Evolutionary conservation across 1,284 basidiomycete genomes (phyloP).

Genomic region (Pascua sp.): DNA sequence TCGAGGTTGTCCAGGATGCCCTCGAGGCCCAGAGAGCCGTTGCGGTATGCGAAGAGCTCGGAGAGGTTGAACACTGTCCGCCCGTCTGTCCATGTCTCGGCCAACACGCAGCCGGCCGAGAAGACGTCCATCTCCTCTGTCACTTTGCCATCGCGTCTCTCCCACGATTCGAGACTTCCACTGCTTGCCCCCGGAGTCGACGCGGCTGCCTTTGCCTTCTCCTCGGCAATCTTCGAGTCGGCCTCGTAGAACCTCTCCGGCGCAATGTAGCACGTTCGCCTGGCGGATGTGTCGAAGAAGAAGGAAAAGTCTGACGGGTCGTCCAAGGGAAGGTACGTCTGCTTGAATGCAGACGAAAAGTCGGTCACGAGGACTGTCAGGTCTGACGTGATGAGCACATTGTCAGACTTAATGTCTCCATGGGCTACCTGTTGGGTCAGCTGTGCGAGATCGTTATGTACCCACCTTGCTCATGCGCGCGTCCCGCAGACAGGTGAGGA

Average conservation of each 20-base stretch:
- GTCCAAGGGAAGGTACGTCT: constrained; percentile 89
- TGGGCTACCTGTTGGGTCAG: constrained; percentile 66
- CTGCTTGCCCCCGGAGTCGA: constrained; percentile 48
- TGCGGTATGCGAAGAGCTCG: constrained; percentile 91
- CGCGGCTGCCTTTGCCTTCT: constrained; percentile 59
- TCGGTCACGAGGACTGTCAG: constrained; percentile 95
- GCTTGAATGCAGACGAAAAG: constrained; percentile 91
- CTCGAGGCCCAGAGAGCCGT: constrained; percentile 77
- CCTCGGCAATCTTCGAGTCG: constrained; percentile 62
- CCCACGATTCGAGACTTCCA: constrained; percentile 35
- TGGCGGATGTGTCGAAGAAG: constrained; percentile 93
- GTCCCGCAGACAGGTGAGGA: constrained; percentile 79
- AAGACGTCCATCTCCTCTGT: constrained; percentile 99
- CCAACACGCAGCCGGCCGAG: constrained; percentile 89
- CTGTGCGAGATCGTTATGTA: background rate
- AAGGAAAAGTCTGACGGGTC: constrained; percentile 97
- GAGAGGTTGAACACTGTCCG: constrained; percentile 89
- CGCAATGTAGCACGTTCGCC: constrained; percentile 91
- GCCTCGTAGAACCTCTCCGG: constrained; percentile 92
- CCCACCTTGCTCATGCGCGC: constrained; percentile 65
- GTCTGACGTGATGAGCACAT: constrained; percentile 93
- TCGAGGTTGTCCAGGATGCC: constrained; percentile 70
- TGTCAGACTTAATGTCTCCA: constrained; percentile 97
- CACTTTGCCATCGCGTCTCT: constrained; percentile 68
- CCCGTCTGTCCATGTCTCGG: constrained; percentile 94